Evolutionary conservation across 805 yeast species (phyloP).

Genomic region (Grigorovia yakushimaensis): DNA sequence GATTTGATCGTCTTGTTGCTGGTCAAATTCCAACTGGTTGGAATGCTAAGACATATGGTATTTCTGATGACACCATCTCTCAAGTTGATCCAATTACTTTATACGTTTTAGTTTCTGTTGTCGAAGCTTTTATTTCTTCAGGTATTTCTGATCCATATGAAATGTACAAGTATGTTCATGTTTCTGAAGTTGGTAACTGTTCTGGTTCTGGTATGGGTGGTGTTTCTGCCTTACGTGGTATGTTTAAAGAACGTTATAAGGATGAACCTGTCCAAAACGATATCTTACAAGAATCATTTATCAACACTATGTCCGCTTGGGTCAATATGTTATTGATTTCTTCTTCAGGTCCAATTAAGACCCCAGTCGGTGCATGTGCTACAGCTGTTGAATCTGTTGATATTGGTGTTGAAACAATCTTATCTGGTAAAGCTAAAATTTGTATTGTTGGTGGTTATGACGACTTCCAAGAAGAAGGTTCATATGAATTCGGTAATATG

Average conservation of each 20-base stretch:
- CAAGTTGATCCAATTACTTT: constrained; percentile 97
- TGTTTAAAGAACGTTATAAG: constrained; percentile 90
- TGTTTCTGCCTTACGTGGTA: constrained; percentile 91
- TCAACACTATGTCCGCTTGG: constrained; percentile 99
- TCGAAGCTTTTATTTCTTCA: constrained; percentile 84
- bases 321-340: constrained; percentile 95
- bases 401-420: constrained; percentile 86
- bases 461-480: constrained; percentile 99
- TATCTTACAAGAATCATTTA: constrained; percentile 94
- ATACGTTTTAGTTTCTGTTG: constrained; percentile 86
- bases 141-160: constrained; percentile 99
- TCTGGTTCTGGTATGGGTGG: constrained; percentile 99
- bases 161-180: constrained; percentile 96
- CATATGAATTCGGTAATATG: constrained; percentile 97
- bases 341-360: constrained; percentile 97
- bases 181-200: constrained; percentile 98
- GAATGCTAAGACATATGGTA: constrained; percentile 92
- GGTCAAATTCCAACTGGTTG: constrained; percentile 97
- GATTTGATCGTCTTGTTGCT: constrained; percentile 58
- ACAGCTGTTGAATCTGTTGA: constrained; percentile 97
- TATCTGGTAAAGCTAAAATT: constrained; percentile 89
- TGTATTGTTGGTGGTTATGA: constrained; percentile 98
- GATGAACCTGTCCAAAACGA: constrained; percentile 96
- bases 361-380: constrained; percentile 99
- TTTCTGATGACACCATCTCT: constrained; percentile 79